Conservation (phyloP, 352 stramenopile genomes). For the Phytophthora citrophthora region DNA sequence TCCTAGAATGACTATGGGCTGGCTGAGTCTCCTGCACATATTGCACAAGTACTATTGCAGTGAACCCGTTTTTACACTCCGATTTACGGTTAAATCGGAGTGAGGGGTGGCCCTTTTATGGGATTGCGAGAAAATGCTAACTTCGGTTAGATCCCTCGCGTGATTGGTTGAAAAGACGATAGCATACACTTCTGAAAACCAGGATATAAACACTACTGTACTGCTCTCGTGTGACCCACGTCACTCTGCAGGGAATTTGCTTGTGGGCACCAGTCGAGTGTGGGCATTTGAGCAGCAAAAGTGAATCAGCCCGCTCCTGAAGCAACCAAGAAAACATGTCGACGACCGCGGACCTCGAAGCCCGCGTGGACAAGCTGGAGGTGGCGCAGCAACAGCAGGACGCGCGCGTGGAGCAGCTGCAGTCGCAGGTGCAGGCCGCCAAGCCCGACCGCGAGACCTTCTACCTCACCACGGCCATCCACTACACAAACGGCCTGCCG, state of each 20-base stretch:
- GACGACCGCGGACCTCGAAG: constrained; percentile 39
- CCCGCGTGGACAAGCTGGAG: constrained; percentile 54
- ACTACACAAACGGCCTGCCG: constrained; percentile 97
- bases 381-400: constrained; percentile 51
- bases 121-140: no score
- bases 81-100: no score
- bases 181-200: no score
- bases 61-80: no score
- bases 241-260: constrained; percentile 15
- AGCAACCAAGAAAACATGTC: constrained; percentile 26
- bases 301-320: constrained; percentile 23
- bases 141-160: no score
- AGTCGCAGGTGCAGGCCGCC: constrained; percentile 44
- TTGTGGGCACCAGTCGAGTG: constrained; percentile 24
- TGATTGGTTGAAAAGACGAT: no score
- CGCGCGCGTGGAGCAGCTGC: constrained; percentile 33
- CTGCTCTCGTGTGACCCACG: not conserved
- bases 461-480: constrained; percentile 99
- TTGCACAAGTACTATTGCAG: no score
- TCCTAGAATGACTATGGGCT: no score
- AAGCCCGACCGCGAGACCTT: constrained; percentile 77
- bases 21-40: no score
- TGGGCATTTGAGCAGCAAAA: constrained; percentile 20
- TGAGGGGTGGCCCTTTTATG: no score
- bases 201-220: no score